Conservation (phyloP, 1,284 basidiomycete species). For the Irpex rosettiformis region DNA sequence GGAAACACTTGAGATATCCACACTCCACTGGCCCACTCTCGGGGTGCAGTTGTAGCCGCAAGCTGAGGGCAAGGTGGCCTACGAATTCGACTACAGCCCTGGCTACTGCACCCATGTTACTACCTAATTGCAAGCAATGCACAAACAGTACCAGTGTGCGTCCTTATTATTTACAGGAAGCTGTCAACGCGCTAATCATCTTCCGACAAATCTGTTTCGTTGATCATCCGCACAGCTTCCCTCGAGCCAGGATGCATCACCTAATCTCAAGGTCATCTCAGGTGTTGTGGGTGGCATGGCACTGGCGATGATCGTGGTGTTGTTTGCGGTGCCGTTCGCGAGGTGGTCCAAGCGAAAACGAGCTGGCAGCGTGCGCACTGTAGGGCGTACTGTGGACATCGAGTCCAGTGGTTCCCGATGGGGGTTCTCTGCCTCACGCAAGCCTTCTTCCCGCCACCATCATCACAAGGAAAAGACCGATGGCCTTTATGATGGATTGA, state of each 20-base stretch:
- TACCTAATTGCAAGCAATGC: neutral
- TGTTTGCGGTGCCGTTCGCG: conserved; percentile 21
- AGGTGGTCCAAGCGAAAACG: conserved; percentile 13
- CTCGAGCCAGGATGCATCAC: neutral
- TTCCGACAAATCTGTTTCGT: neutral
- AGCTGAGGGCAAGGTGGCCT: neutral
- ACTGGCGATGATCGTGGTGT: conserved; percentile 20
- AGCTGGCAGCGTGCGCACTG: neutral
- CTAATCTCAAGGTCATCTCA: conserved; percentile 22
- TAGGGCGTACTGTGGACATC: neutral
- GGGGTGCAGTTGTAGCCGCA: neutral
- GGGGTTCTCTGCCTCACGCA: conserved; percentile 2
- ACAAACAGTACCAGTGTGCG: neutral
- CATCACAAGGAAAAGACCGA: conserved; percentile 28
- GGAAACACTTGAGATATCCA: neutral
- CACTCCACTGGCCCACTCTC: neutral
- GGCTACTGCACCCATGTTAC: neutral
- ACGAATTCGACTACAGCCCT: no score
- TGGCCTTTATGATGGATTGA: conserved; percentile 18
- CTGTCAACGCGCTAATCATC: neutral
- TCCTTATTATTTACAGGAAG: neutral
- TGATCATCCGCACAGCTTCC: neutral
- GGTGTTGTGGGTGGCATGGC: conserved; percentile 25
- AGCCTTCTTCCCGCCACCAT: conserved; percentile 22
- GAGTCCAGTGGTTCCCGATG: neutral